Evolutionary conservation across 495 filamentous ascomycete genomes (phyloP), one percentile per base, ranked within the genome.

Genomic region (Penicillium cinerascens): DNA sequence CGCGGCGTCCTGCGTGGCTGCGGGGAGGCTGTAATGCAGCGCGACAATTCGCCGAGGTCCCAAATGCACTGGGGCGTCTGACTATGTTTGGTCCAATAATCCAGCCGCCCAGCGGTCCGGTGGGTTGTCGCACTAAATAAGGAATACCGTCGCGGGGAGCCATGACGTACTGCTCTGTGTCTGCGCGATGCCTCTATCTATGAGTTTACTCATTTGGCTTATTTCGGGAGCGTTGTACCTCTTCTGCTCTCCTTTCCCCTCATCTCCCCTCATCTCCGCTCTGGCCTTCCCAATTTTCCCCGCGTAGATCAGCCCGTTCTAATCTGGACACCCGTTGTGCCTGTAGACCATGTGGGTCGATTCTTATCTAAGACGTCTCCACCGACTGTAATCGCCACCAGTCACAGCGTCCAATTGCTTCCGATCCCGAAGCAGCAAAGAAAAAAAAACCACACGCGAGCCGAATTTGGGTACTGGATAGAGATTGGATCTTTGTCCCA

Each of bases 391-490:
- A 39, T 51, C 51, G 29, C 44, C 53, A 42, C 57, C 44, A 50
- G n/a, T 56, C 41, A 57, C 26, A 51, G 1, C 11, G 23, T 1
- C 15, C 43, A 27, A 56, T 52, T 52, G 25, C 15, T 29, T 29
- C n/a, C 23, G 42, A 20, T 37, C 20, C 26, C 40, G 40, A 53
- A 47, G 54, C 49, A 58, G 42, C 15, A 21, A 49, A 48, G 29
- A 51, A 50, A 54, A 47, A 47, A 16, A 22, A 23, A 42, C 17
- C 50, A 40, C 50, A 49, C 47, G 26, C 17, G 36, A 20, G 13
- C 52, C 52, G 29, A 55, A 55, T 44, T 22, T 11, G 42, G 45
- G 22, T 38, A 45, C 4, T 44, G 15, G 16, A 39, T 40, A 26
- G 52, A 55, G 52, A 55, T 18, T 17, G 35, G 42, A 27, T 44